Evolutionary conservation across 176 grass and related monocot species (phyloP).

Genomic region (Poa annua): DNA sequence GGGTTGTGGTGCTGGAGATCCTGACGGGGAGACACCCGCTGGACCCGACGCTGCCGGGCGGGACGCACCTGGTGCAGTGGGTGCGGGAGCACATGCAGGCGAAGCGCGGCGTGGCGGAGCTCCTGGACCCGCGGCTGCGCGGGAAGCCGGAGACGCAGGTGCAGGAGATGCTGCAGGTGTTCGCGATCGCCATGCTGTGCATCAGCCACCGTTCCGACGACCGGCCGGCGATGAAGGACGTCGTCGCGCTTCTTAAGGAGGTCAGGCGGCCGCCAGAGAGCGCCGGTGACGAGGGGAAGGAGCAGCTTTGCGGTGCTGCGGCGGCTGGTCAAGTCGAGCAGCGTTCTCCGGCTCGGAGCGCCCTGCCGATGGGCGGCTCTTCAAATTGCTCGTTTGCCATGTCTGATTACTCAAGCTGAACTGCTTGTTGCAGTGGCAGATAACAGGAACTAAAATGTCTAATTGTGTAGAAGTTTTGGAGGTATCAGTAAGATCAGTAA

Average conservation of each 20-base stretch:
- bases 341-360: constrained; percentile 40
- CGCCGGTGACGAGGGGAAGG: constrained; percentile 46
- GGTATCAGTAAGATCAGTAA: constrained; percentile 44
- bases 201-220: constrained; percentile 67
- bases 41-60: constrained; percentile 74
- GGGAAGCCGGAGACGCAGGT: constrained; percentile 66
- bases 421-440: constrained; percentile 28
- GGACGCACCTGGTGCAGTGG: constrained; percentile 82
- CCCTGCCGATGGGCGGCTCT: constrained; percentile 57
- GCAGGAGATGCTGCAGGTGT: constrained; percentile 86
- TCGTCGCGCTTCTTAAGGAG: constrained; percentile 79
- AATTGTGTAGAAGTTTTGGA: constrained; percentile 38
- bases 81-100: constrained; percentile 72
- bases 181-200: constrained; percentile 70
- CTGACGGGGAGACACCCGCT: constrained; percentile 76
- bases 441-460: neutral
- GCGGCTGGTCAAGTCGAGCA: neutral
- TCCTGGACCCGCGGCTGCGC: constrained; percentile 75
- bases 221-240: constrained; percentile 88
- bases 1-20: constrained; percentile 76
- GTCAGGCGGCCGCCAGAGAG: constrained; percentile 50
- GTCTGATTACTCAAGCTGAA: constrained; percentile 81
- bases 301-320: neutral
- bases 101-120: constrained; percentile 50
- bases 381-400: constrained; percentile 87